Base-by-base conservation (phyloP, 2,329 filamentous ascomycete species). In the Fusarium falciforme region DNA sequence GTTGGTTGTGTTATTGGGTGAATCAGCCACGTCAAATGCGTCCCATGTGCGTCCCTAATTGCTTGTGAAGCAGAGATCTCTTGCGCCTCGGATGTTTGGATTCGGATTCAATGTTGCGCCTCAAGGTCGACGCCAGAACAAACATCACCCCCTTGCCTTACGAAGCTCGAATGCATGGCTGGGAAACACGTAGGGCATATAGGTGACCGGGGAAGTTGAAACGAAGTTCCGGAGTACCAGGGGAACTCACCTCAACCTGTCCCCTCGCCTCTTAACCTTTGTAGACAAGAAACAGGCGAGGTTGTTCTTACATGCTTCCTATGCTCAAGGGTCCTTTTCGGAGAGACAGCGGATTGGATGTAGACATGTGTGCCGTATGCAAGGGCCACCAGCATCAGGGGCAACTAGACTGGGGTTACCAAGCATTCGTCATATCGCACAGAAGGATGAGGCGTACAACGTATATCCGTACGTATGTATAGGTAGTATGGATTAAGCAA, bases 371-470 rank as follows among this genome's bases (percentile, higher is more conserved):
- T 27, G 10, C 29, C 10, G n/a, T 47, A 61, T 61, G 58, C 58
- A 61, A 61, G 58, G 58, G 40, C 58, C 20, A 40, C n/a, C 25
- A 20, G 40, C 38, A 49, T 49, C 20, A 61, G 59, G 59, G 59
- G 40, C 42, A 22, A n/a, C 42, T 25, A 27, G 47, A 17, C 40
- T 47, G 40, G 20, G 38, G 38, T 25, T 47, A 20, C 58, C 29
- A 22, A 29, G 29, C 27, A 40, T 40, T 33, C 31, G 40, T 25
- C 25, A 35, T 61, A 61, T 22, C 22, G 27, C 10, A 29, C 27
- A 29, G n/a, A 31, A 49, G 38, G n/a, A 47, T 20, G 25, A 25
- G 25, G 33, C 38, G 38, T 38, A 17, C 20, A 42, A 27, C 49
- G 49, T 54, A 54, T 33, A 54, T 31, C 27, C 27, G 17, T 20